Base-by-base conservation (phyloP, 257 asterid genomes). In the Solanum neorickii region DNA sequence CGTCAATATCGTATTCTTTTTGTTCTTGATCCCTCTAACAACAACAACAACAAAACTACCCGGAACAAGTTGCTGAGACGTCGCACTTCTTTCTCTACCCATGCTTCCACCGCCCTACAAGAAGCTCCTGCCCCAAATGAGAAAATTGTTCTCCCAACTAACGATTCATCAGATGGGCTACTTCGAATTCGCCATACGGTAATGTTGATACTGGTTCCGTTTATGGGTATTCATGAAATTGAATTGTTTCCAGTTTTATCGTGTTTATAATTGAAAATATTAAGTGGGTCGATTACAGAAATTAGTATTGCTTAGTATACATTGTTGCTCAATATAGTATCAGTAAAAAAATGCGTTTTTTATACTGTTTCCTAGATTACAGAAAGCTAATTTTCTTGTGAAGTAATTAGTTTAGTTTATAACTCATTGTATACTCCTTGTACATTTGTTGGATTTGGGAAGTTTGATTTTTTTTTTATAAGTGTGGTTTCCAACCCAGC, bases 181-280 rank as follows among this genome's bases (percentile, higher is more conserved):
- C 98, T 97, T 87, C 88, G 93, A 88, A 94, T 97, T 87, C 98
- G 99, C 73, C 99, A 97, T 90, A 94, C 98, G 75, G 99, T 97
- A 90, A 84, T 66, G 25, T 23, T 10, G 9, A 14, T 15, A 44
- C 16, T 78, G 31, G 29, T 14, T 47, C 6, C 23, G 65, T 80
- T 47, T 9, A 18, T 25, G n/a, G 44, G 13, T 49, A 49, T 18
- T 82, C 21, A 3, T 2, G 21, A 49, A 82, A 49, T 31, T 5
- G 23, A 49, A 9, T 33, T 41, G 14, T 31, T 49, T 80, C 44
- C 42, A 27, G 44, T 31, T 47, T 29, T 27, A 29, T 49, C 18
- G 12, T 27, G 6, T 11, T 47, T 49, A 80, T 18, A 80, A 5
- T 80, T 82, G 69, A 47, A 82, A 29, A 27, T 15, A 46, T 8